Conservation (phyloP, 2,329 filamentous ascomycete species). For the Alternaria metachromatica region DNA sequence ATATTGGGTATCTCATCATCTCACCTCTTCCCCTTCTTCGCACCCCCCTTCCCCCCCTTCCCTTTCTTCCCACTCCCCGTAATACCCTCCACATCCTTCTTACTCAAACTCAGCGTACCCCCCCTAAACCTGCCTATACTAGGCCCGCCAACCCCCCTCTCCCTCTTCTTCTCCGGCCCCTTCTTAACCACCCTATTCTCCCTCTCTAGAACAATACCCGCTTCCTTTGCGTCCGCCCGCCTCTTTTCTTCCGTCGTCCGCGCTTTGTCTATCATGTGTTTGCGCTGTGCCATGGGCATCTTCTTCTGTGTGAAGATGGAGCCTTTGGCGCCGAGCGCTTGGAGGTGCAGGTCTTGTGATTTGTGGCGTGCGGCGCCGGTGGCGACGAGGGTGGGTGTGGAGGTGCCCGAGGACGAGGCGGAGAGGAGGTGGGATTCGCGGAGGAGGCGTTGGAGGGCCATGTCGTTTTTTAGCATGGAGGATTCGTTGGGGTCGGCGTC, state of each 20-base stretch:
- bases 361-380: constrained; percentile 78
- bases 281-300: constrained; percentile 87
- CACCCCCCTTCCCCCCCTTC: constrained; percentile 21
- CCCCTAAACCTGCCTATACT: constrained; percentile 80
- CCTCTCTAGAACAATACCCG: constrained; percentile 85
- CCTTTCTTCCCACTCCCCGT: constrained; percentile 61
- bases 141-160: constrained; percentile 74
- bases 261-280: constrained; percentile 78
- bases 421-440: constrained; percentile 88
- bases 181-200: constrained; percentile 49
- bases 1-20: not conserved
- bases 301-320: constrained; percentile 79
- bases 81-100: constrained; percentile 76
- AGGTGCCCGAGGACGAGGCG: constrained; percentile 56
- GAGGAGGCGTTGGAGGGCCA: constrained; percentile 88
- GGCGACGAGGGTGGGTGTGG: constrained; percentile 51
- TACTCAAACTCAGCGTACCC: constrained; percentile 79
- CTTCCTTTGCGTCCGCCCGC: constrained; percentile 82
- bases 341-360: constrained; percentile 83
- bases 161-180: constrained; percentile 58
- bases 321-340: constrained; percentile 77
- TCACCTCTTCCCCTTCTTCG: constrained; percentile 13
- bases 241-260: constrained; percentile 71
- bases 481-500: constrained; percentile 63
- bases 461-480: constrained; percentile 83